Percentiles rank a stretch among this genome's conserved stretches.
phyloP scores from a whole-genome alignment of 129 eudicot species.

The Centaurea solstitialis region DNA sequence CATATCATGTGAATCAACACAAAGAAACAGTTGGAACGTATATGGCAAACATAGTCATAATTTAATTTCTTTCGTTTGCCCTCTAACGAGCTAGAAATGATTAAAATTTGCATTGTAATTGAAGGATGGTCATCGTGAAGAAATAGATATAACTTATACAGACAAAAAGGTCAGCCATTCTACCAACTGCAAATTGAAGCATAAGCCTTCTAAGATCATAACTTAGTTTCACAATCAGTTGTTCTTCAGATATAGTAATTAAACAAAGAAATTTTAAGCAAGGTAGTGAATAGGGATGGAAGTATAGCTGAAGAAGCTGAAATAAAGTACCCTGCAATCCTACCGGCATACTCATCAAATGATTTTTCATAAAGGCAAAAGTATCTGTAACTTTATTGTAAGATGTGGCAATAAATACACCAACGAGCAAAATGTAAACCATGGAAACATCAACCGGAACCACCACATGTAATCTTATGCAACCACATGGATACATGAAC shows the following conservation, averaged over 20 bases:
- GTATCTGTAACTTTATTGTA: background rate
- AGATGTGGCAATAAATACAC: background rate
- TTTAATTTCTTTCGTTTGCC: too few relatives aligned
- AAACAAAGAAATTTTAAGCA: background rate
- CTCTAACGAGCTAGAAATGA: too few relatives aligned
- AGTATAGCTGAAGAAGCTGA: background rate
- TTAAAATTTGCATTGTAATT: too few relatives aligned
- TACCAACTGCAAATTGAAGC: too few relatives aligned
- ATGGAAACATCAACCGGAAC: background rate
- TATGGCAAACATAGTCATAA: too few relatives aligned
- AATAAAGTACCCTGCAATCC: background rate
- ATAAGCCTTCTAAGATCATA: too few relatives aligned
- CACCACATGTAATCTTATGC: background rate
- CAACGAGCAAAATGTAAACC: background rate
- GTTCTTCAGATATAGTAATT: too few relatives aligned
- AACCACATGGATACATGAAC: conserved; percentile 16
- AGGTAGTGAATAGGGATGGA: background rate
- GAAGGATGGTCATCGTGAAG: too few relatives aligned
- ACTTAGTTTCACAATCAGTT: too few relatives aligned
- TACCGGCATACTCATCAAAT: background rate
- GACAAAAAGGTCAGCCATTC: too few relatives aligned
- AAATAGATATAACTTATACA: too few relatives aligned
- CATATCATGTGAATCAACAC: background rate
- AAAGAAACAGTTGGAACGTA: too few relatives aligned
- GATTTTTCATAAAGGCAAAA: background rate